These are phyloP conservation scores for Fusarium stilboides DNA, from an alignment of 2,329 filamentous ascomycete genomes.

Conservation along the genomic window DNA sequence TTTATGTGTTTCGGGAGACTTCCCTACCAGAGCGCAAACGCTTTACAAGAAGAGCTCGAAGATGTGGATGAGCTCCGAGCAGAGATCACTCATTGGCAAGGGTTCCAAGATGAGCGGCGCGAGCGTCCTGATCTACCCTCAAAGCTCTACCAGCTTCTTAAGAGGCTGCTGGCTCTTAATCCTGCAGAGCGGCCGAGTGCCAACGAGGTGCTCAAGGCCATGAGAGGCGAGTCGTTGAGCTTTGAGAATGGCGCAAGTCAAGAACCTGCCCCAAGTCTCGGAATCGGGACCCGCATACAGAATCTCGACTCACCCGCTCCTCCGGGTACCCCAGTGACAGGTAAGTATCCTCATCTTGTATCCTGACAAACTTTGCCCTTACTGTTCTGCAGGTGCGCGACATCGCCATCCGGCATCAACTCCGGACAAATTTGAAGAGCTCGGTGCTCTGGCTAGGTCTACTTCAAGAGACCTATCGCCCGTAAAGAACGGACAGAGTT, in stretches of 20 bases:
- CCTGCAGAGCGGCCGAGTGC: conserved; percentile 85
- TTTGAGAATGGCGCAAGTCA: conserved; percentile 60
- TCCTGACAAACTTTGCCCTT: conserved; percentile 51
- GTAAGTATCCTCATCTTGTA: conserved; percentile 49
- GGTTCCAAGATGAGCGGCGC: conserved; percentile 83
- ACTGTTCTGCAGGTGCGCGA: conserved; percentile 50
- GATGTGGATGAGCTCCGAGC: conserved; percentile 87
- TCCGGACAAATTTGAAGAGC: conserved; percentile 49
- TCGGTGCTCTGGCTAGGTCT: conserved; percentile 37
- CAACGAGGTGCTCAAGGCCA: conserved; percentile 84
- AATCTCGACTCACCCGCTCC: conserved; percentile 69
- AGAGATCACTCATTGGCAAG: conserved; percentile 90
- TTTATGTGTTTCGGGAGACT: conserved; percentile 96
- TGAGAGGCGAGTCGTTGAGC: conserved; percentile 75
- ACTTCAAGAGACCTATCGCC: conserved; percentile 42
- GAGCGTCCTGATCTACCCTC: conserved; percentile 87
- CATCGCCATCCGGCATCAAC: conserved; percentile 44
- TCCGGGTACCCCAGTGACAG: conserved; percentile 65
- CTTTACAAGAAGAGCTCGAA: conserved; percentile 90
- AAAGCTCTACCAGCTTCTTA: conserved; percentile 87
- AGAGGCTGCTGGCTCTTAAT: conserved; percentile 83
- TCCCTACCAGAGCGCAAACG: conserved; percentile 87
- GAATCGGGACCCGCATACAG: conserved; percentile 65
- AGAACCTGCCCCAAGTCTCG: conserved; percentile 57
- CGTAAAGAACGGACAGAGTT: conserved; percentile 16